phyloP scores from a whole-genome alignment of 169 alveolate genomes.

The Amoebophrya sp. region DNA sequence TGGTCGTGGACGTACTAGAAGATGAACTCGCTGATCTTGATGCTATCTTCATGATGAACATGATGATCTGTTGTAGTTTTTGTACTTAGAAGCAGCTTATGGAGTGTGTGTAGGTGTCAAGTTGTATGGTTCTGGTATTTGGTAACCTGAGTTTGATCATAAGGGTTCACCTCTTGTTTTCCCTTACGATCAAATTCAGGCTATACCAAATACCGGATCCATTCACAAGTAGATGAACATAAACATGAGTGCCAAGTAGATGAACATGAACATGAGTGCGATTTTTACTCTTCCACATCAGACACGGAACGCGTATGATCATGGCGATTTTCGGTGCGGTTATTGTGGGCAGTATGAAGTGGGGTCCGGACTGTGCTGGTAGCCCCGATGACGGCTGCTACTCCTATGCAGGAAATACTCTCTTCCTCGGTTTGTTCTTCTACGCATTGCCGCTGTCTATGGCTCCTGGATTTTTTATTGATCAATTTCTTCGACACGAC shows the following conservation, averaged over 20 bases:
- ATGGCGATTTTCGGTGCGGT: background rate
- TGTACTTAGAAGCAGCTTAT: background rate
- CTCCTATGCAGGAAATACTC: background rate
- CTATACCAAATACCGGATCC: no score
- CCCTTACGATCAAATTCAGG: no score
- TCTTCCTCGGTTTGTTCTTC: background rate
- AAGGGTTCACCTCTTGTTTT: no score
- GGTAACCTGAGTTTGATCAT: no score
- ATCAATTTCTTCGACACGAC: no score
- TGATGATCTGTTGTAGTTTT: background rate
- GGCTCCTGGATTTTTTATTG: no score
- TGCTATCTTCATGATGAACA: no score
- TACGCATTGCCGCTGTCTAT: background rate
- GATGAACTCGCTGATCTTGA: no score
- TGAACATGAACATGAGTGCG: background rate
- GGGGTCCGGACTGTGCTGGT: background rate
- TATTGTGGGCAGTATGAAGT: background rate
- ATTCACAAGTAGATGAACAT: background rate
- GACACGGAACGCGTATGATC: background rate
- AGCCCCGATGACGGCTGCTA: background rate
- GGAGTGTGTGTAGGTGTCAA: background rate
- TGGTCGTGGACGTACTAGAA: background rate
- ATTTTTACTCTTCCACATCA: no score
- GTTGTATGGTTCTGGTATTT: no score
- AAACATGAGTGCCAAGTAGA: background rate